These are phyloP conservation scores for Murraya paniculata DNA, from an alignment of 345 rosid genomes.

Conservation along the genomic window DNA sequence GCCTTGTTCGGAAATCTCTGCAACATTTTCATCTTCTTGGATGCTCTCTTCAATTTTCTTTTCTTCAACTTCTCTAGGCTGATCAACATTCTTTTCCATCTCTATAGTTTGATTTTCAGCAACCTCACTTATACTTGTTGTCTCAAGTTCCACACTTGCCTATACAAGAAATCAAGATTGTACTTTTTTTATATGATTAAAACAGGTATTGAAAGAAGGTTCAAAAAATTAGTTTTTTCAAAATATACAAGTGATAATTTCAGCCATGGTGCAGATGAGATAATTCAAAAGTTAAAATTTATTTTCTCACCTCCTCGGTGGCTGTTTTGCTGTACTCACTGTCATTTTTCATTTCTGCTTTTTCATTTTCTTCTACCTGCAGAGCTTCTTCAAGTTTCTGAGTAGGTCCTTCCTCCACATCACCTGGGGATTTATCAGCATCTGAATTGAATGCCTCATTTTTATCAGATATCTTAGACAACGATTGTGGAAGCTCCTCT, in stretches of 20 bases:
- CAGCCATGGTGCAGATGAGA: background rate
- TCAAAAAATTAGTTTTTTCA: background rate
- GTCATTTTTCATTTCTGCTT: slow-evolving; percentile 11
- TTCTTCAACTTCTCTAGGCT: background rate
- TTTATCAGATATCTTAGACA: background rate
- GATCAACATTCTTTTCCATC: slow-evolving; percentile 6
- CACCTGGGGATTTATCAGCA: background rate
- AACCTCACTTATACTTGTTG: slow-evolving; percentile 14
- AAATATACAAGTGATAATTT: background rate
- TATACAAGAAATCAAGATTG: slow-evolving; percentile 19
- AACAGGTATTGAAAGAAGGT: background rate
- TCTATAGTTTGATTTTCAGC: slow-evolving; percentile 6
- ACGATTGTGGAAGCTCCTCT: slow-evolving; percentile 1
- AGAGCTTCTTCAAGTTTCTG: slow-evolving; percentile 6
- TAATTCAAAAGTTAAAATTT: background rate
- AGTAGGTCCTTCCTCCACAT: slow-evolving; percentile 1
- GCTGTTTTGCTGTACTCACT: background rate
- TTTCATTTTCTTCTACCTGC: slow-evolving; percentile 8
- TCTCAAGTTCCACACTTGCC: slow-evolving; percentile 27
- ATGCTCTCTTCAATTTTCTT: background rate
- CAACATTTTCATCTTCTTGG: background rate
- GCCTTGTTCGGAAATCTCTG: slow-evolving; percentile 11
- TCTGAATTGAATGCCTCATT: background rate
- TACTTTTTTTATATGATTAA: background rate
- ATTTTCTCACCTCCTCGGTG: slow-evolving; percentile 21